Evolutionary conservation across 2,329 filamentous ascomycete species (phyloP).

Genomic region (Claviceps digitariae): DNA sequence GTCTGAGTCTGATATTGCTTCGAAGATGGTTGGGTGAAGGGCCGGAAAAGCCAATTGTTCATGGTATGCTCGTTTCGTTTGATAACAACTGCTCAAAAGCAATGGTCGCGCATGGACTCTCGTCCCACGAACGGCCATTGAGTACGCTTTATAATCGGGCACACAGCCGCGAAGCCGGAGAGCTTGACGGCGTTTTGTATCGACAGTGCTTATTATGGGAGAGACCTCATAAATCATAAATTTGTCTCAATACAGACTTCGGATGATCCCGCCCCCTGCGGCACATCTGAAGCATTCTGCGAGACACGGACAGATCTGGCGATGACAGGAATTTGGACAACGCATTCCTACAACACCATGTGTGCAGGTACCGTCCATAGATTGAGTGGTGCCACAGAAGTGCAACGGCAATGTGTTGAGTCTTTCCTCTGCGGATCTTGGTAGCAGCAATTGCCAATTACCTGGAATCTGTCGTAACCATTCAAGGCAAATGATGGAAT

Average conservation of each 20-base stretch:
- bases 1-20: background rate
- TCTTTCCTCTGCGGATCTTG: too few species aligned
- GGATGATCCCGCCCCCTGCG: background rate
- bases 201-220: too few species aligned
- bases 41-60: background rate
- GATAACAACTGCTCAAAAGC: too few species aligned
- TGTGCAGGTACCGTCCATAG: background rate
- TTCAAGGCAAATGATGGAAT: too few species aligned
- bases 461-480: too few species aligned
- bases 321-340: background rate
- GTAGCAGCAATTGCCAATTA: too few species aligned
- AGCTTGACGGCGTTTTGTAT: background rate
- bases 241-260: background rate
- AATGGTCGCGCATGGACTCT: background rate
- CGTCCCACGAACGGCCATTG: background rate
- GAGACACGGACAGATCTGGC: too few species aligned
- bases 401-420: too few species aligned
- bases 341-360: too few species aligned
- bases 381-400: background rate
- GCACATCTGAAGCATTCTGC: background rate
- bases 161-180: background rate
- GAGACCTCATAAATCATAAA: too few species aligned
- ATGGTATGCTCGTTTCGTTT: too few species aligned
- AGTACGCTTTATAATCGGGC: too few species aligned
- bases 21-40: background rate